phyloP scores from a whole-genome alignment of 2,329 filamentous ascomycete genomes.

The Epichloe baconii region DNA sequence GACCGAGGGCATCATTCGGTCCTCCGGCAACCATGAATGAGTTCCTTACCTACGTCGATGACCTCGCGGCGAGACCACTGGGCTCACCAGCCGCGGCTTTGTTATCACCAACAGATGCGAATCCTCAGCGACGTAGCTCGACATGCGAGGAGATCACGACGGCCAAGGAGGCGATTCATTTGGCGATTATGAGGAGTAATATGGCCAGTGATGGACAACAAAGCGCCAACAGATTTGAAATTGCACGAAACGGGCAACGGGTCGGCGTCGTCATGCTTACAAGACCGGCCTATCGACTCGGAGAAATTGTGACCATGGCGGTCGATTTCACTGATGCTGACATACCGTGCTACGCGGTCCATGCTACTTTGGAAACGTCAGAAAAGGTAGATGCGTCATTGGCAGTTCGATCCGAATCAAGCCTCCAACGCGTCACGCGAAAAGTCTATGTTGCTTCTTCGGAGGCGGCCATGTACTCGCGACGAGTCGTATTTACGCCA shows the following conservation, averaged over 20 bases:
- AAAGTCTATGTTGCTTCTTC: slow-evolving; percentile 66
- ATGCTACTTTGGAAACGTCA: slow-evolving; percentile 71
- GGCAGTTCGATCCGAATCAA: slow-evolving; percentile 72
- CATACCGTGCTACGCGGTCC: slow-evolving; percentile 74
- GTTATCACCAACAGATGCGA: slow-evolving; percentile 55
- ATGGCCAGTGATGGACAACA: slow-evolving; percentile 53
- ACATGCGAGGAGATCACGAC: slow-evolving; percentile 43
- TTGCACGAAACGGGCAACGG: slow-evolving; percentile 80
- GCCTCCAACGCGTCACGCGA: slow-evolving; percentile 74
- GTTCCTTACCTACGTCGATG: slow-evolving; percentile 66
- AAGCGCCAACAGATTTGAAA: slow-evolving; percentile 88
- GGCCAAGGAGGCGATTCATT: slow-evolving; percentile 76
- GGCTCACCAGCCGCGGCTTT: slow-evolving; percentile 45
- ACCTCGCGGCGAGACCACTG: slow-evolving; percentile 49
- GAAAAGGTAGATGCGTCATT: slow-evolving; percentile 72
- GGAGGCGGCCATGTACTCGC: slow-evolving; percentile 71
- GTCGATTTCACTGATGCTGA: slow-evolving; percentile 72
- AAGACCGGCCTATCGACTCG: slow-evolving; percentile 76
- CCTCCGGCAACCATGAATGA: slow-evolving; percentile 40
- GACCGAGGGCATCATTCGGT: slow-evolving; percentile 15
- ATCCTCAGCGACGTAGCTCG: slow-evolving; percentile 42
- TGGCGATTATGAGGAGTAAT: slow-evolving; percentile 78
- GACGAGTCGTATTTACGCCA: slow-evolving; percentile 66
- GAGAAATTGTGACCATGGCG: slow-evolving; percentile 71
- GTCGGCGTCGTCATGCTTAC: slow-evolving; percentile 85